Evolutionary conservation across 441 rosid genomes (phyloP).

Genomic region (Arabidopsis lyrata): DNA sequence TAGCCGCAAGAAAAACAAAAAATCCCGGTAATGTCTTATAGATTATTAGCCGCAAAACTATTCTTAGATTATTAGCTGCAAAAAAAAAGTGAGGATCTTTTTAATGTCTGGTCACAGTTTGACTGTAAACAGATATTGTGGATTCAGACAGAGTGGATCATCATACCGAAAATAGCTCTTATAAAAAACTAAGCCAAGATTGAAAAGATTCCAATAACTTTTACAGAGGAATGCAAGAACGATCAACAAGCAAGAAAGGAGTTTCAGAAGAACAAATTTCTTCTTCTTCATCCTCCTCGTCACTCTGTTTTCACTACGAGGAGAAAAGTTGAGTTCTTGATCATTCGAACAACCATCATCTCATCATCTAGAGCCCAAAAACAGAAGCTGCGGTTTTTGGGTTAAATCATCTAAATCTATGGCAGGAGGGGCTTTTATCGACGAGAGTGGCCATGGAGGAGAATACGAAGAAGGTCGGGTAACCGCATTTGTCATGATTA

Average conservation of each 20-base stretch:
- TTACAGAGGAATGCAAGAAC: constrained; percentile 2
- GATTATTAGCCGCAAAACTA: background rate
- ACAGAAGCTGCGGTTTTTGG: background rate
- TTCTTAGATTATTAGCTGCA: too few relatives aligned
- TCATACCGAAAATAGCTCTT: background rate
- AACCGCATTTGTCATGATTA: constrained; percentile 46
- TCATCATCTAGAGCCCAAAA: constrained; percentile 25
- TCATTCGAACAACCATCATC: background rate
- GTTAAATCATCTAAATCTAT: constrained; percentile 25
- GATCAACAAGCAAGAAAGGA: constrained; percentile 26
- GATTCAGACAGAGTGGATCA: background rate
- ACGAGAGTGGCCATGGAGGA: constrained; percentile 11
- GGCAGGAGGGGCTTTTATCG: constrained; percentile 51
- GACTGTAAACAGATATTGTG: constrained; percentile 5
- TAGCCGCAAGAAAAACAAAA: too few relatives aligned
- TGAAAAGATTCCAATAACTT: background rate
- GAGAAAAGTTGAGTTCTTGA: constrained; percentile 14
- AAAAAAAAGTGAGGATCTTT: background rate
- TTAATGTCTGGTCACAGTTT: background rate
- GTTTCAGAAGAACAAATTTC: constrained; percentile 18
- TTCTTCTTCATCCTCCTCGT: background rate
- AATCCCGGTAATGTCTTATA: background rate
- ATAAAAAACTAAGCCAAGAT: constrained; percentile 21
- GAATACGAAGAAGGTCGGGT: constrained; percentile 46
- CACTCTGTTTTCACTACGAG: background rate